Conservation (phyloP, 2,329 filamentous ascomycete species). For the Talaromyces pinophilus region DNA sequence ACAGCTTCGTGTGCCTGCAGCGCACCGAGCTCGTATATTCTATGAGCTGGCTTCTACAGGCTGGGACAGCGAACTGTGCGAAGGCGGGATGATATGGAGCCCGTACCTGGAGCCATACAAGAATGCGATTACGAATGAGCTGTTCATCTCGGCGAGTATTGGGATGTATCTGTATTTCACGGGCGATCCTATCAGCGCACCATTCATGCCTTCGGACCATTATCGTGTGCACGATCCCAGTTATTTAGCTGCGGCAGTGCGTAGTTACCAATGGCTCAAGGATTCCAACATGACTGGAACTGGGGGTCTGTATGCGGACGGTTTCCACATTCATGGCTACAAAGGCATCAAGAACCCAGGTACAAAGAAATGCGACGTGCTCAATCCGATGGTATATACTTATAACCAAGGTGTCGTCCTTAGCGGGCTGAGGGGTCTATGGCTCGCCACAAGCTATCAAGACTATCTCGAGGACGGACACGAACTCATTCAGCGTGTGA, state of each 20-base stretch:
- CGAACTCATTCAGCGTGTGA: constrained; percentile 69
- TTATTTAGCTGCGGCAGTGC: constrained; percentile 71
- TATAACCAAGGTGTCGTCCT: constrained; percentile 94
- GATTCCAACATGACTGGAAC: constrained; percentile 77
- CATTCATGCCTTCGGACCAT: constrained; percentile 54
- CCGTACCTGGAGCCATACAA: constrained; percentile 81
- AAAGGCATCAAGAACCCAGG: constrained; percentile 57
- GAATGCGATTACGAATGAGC: constrained; percentile 92
- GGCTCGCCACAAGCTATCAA: constrained; percentile 71
- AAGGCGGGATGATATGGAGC: constrained; percentile 90
- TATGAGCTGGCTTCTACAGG: constrained; percentile 77
- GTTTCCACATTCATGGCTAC: constrained; percentile 78
- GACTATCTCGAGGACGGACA: constrained; percentile 79
- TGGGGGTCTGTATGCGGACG: constrained; percentile 77
- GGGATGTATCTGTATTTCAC: constrained; percentile 90
- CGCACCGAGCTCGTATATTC: constrained; percentile 80
- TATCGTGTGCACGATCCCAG: constrained; percentile 57
- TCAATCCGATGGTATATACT: constrained; percentile 88
- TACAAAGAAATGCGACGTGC: constrained; percentile 73
- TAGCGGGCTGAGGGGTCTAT: constrained; percentile 77
- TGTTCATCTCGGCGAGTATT: constrained; percentile 81
- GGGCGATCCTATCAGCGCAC: constrained; percentile 71
- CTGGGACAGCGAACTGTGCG: constrained; percentile 80
- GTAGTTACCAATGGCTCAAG: constrained; percentile 79
- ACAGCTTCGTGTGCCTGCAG: constrained; percentile 73